These are phyloP conservation scores for Hanseniaspora thailandica DNA, from an alignment of 805 yeast genomes.

Conservation along the genomic window DNA sequence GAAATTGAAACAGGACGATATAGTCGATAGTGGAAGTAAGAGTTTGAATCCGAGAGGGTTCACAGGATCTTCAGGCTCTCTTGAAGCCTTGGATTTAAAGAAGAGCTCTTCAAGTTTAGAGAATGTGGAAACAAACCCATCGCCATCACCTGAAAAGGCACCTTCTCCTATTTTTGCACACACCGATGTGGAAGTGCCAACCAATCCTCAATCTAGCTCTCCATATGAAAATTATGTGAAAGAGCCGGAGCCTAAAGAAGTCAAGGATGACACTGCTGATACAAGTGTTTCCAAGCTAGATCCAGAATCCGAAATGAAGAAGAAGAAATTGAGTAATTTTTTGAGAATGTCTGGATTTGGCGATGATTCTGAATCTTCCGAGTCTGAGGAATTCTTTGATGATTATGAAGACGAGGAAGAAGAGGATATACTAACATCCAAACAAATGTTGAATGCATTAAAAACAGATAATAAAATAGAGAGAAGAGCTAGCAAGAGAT, in stretches of 20 bases:
- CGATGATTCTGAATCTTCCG: conserved; percentile 23
- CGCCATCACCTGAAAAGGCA: neutral
- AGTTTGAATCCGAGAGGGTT: neutral
- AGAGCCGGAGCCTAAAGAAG: neutral
- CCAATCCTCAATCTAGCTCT: neutral
- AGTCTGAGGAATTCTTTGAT: conserved; percentile 51
- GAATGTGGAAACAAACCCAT: neutral
- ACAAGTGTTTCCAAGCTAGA: conserved; percentile 2
- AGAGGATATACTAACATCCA: conserved; percentile 30
- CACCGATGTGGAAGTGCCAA: neutral
- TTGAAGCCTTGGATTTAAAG: neutral
- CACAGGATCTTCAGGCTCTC: neutral
- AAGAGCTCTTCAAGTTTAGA: neutral
- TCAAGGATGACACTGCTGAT: neutral
- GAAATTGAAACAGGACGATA: conserved; percentile 15
- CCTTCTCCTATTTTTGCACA: neutral
- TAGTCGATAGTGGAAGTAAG: neutral
- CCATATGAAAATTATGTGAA: neutral
- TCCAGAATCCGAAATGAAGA: conserved; percentile 12
- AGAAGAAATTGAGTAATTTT: conserved; percentile 14
- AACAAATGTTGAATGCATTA: conserved; percentile 52
- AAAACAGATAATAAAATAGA: conserved; percentile 76
- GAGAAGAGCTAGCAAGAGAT: conserved; percentile 86
- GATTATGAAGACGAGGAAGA: conserved; percentile 20
- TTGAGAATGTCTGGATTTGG: conserved; percentile 10